Conservation (phyloP, 1,284 basidiomycete species). For the Ganoderma leucocontextum region DNA sequence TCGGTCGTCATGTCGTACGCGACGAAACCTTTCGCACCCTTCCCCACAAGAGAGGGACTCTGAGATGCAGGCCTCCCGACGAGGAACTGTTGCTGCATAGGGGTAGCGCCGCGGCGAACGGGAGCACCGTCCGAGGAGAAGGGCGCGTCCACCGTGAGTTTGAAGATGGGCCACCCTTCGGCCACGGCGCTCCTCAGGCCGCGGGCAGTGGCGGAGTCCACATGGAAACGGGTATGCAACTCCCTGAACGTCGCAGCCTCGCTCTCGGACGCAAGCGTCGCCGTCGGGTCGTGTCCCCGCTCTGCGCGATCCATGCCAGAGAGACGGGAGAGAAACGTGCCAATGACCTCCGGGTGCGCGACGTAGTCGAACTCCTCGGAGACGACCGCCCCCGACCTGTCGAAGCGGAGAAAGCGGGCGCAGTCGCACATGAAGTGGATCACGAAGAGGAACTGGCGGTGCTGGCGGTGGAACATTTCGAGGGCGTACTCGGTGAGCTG, state of each 20-base stretch:
- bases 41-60: neutral
- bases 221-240: neutral
- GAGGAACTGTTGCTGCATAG: neutral
- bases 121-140: neutral
- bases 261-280: neutral
- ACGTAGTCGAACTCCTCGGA: conserved; percentile 18
- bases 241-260: neutral
- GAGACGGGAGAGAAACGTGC: neutral
- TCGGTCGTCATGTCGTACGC: conserved; percentile 3
- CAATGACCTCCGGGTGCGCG: neutral
- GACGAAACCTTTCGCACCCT: conserved; percentile 7
- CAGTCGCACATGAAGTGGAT: neutral
- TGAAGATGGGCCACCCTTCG: conserved; percentile 1
- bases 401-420: conserved; percentile 9
- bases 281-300: conserved; percentile 13
- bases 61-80: conserved; percentile 7
- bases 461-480: conserved; percentile 5
- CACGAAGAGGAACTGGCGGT: conserved; percentile 14
- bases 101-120: neutral
- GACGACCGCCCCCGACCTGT: conserved; percentile 6
- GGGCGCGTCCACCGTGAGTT: conserved; percentile 2
- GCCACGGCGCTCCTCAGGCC: neutral
- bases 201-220: neutral
- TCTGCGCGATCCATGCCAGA: neutral
- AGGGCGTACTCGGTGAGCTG: conserved; percentile 5